Conservation (phyloP, 1,139 yeast species). For the Candida smagusa region DNA sequence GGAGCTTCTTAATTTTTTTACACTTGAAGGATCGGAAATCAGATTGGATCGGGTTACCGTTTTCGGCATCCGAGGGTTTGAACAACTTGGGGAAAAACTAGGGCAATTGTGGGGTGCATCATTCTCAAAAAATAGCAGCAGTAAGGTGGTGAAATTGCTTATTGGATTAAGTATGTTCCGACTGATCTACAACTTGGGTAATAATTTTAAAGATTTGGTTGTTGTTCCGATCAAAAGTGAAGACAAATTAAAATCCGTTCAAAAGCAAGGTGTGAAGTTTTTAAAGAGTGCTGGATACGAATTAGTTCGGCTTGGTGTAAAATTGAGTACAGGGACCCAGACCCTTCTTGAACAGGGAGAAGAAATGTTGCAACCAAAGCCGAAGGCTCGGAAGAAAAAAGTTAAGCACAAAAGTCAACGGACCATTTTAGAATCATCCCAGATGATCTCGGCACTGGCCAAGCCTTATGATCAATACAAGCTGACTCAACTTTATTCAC, state of each 20-base stretch:
- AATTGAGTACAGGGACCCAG: conserved; percentile 87
- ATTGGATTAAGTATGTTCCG: conserved; percentile 83
- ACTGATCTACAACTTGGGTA: conserved; percentile 73
- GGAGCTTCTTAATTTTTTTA: conserved; percentile 84
- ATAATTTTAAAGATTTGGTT: conserved; percentile 71
- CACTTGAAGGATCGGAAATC: conserved; percentile 80
- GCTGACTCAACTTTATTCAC: conserved; percentile 26
- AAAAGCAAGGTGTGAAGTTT: conserved; percentile 75
- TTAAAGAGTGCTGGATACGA: conserved; percentile 81
- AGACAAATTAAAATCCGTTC: conserved; percentile 63
- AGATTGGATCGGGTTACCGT: conserved; percentile 57
- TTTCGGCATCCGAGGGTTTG: conserved; percentile 76
- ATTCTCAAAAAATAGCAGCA: conserved; percentile 71
- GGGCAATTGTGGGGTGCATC: conserved; percentile 83
- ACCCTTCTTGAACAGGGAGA: conserved; percentile 78
- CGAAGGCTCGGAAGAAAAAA: conserved; percentile 1
- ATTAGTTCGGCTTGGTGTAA: conserved; percentile 76
- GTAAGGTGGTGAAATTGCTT: conserved; percentile 51
- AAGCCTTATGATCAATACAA: conserved; percentile 20
- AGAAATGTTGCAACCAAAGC: conserved; percentile 39
- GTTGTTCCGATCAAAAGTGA: conserved; percentile 75
- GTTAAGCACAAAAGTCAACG: conserved; percentile 1
- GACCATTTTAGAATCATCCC: conserved; percentile 21
- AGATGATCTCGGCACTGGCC: conserved; percentile 17
- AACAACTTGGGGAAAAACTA: conserved; percentile 52